Percentiles rank a stretch among this genome's conserved stretches.
Conservation (phyloP, 2,329 filamentous ascomycete species). For the Clonostachys chloroleuca region DNA sequence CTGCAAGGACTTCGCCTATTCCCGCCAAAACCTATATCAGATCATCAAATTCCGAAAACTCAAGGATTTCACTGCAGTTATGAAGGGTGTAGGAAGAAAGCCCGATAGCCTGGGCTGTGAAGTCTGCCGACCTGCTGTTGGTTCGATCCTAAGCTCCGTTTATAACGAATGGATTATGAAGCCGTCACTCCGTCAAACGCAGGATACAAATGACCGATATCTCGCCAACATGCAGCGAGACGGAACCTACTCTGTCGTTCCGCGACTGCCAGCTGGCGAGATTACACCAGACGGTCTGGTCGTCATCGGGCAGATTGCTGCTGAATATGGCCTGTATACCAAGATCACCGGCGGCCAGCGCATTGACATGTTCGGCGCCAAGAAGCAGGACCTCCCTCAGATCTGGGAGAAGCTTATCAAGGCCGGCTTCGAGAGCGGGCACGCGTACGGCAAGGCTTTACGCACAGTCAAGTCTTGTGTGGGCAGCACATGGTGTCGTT, state of each 20-base stretch:
- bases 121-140: slow-evolving; percentile 78
- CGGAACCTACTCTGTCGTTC: slow-evolving; percentile 85
- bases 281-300: slow-evolving; percentile 85
- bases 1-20: slow-evolving; percentile 80
- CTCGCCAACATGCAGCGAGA: slow-evolving; percentile 88
- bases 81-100: slow-evolving; percentile 72
- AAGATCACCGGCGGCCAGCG: slow-evolving; percentile 92
- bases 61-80: slow-evolving; percentile 68
- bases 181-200: slow-evolving; percentile 64
- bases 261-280: slow-evolving; percentile 77
- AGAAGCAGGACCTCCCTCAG: slow-evolving; percentile 76
- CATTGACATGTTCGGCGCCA: slow-evolving; percentile 89
- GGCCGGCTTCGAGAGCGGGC: slow-evolving; percentile 84
- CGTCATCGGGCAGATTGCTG: slow-evolving; percentile 77
- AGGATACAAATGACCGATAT: slow-evolving; percentile 88
- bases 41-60: slow-evolving; percentile 80
- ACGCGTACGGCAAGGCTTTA: slow-evolving; percentile 86
- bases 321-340: slow-evolving; percentile 79
- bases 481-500: slow-evolving; percentile 87
- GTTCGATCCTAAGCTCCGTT: slow-evolving; percentile 73
- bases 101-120: slow-evolving; percentile 75
- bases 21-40: slow-evolving; percentile 84
- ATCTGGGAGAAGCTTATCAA: slow-evolving; percentile 81
- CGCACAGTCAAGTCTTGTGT: slow-evolving; percentile 91
- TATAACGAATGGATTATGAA: slow-evolving; percentile 84